Evolutionary conservation across 108 stramenopile species (phyloP), one percentile per base, ranked within the genome.

Genomic region (Skeletonema potamos): DNA sequence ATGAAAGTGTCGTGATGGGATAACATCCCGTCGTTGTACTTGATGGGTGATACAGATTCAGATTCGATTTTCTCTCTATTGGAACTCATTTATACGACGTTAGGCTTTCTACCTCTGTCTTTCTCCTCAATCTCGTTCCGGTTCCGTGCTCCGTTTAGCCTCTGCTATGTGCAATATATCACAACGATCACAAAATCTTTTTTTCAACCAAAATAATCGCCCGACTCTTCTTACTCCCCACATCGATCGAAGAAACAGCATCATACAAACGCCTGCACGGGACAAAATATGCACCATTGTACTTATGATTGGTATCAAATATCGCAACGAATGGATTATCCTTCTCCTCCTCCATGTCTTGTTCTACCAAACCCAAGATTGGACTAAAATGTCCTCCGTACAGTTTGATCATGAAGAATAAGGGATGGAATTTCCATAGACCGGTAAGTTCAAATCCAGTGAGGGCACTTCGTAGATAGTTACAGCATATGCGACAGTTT

Each of bases 301-400:
- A 81, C 29, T 70, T 81, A 24, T 69, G 64, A 70, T 81, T 81
- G 41, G 73, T 74, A 51, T 81, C 79, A 17, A 44, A 81, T 12
- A 81, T 68, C 0, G 73, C 73, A 12, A 81, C 72, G 20, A 73
- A 70, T 22, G 79, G 79, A 7, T 54, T 60, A 20, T 28, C 55
- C 37, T 32, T 59, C 17, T 63, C 56, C 0, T 54, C 62, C 10
- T 28, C 32, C 17, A 9, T 41, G 2, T 63, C 56, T 24, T 44
- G 12, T 54, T 81, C 79, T 22, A 73, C 41, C 6, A 74, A 64
- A 13, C 79, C 79, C 62, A 74, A 65, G 58, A 81, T 70, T 7
- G 79, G 79, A 11, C 67, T 69, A 66, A 81, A 81, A 54, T 81
- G 79, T 54, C 79, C 79, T 10, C 79, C 79, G 12, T 72, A 43